phyloP scores from a whole-genome alignment of 2,329 filamentous ascomycete species.

The Dothidotthia symphoricarpi region DNA sequence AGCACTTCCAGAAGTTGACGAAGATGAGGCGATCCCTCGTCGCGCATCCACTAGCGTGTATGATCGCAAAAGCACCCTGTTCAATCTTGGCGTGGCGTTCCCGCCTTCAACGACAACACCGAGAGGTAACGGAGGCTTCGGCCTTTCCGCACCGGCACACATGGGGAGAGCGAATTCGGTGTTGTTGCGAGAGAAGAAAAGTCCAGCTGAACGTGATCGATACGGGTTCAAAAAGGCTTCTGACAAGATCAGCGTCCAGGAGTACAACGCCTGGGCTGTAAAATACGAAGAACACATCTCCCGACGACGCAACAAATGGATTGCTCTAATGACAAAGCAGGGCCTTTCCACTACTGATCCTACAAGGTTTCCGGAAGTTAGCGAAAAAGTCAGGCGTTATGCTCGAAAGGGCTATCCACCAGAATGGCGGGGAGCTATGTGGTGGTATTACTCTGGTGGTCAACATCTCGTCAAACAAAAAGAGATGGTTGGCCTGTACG shows the following conservation, averaged over 20 bases:
- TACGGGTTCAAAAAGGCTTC: conserved; percentile 92
- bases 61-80: conserved; percentile 33
- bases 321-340: conserved; percentile 70
- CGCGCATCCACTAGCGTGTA: conserved; percentile 39
- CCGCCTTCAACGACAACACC: conserved; percentile 5
- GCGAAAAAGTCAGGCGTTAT: conserved; percentile 82
- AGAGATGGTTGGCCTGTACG: conserved; percentile 65
- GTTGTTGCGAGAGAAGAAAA: conserved; percentile 15
- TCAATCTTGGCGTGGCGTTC: conserved; percentile 25
- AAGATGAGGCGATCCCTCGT: conserved; percentile 35
- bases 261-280: conserved; percentile 80
- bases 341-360: conserved; percentile 70
- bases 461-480: conserved; percentile 75
- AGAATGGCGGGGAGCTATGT: conserved; percentile 90
- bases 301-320: conserved; percentile 79
- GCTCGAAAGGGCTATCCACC: conserved; percentile 91
- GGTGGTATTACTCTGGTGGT: conserved; percentile 94
- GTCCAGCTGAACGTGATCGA: conserved; percentile 61
- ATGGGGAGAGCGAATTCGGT: too few relatives aligned
- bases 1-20: conserved; percentile 35
- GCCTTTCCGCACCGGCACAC: conserved; percentile 7
- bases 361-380: conserved; percentile 74
- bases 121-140: conserved; percentile 5
- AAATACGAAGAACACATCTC: conserved; percentile 73
- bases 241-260: conserved; percentile 70